phyloP scores from a whole-genome alignment of 306 rosid species.

The Cotoneaster glaucophyllus region DNA sequence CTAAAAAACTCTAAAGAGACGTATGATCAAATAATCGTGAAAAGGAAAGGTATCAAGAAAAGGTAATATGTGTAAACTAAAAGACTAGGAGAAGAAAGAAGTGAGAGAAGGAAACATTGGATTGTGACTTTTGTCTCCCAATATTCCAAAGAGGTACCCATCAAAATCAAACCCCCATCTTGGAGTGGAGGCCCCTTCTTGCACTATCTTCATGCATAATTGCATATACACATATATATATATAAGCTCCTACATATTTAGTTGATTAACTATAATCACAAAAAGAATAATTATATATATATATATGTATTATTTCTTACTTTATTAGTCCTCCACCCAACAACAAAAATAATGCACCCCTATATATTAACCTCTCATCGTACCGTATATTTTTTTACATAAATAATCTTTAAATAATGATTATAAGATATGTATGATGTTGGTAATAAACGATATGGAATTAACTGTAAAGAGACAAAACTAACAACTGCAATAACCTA shows the following conservation, averaged over 20 bases:
- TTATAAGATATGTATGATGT: neutral
- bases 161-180: constrained; percentile 50
- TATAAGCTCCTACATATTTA: neutral
- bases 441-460: no score
- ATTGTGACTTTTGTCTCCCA: constrained; percentile 63
- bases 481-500: no score
- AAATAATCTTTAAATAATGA: no score
- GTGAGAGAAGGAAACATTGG: constrained; percentile 45
- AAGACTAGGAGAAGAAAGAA: constrained; percentile 34
- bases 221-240: no score
- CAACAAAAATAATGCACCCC: neutral
- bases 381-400: neutral
- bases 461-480: no score
- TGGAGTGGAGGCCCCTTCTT: constrained; percentile 40
- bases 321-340: neutral
- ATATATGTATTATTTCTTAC: neutral
- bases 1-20: constrained; percentile 10
- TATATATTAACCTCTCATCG: neutral
- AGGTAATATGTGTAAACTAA: constrained; percentile 39
- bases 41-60: constrained; percentile 53
- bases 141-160: constrained; percentile 71
- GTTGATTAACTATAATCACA: neutral
- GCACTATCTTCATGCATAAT: constrained; percentile 18
- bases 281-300: no score
- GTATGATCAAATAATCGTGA: constrained; percentile 16